Evolutionary conservation across 352 stramenopile genomes (phyloP), one percentile per base, ranked within the genome.

Genomic region (Phytophthora ohioensis): DNA sequence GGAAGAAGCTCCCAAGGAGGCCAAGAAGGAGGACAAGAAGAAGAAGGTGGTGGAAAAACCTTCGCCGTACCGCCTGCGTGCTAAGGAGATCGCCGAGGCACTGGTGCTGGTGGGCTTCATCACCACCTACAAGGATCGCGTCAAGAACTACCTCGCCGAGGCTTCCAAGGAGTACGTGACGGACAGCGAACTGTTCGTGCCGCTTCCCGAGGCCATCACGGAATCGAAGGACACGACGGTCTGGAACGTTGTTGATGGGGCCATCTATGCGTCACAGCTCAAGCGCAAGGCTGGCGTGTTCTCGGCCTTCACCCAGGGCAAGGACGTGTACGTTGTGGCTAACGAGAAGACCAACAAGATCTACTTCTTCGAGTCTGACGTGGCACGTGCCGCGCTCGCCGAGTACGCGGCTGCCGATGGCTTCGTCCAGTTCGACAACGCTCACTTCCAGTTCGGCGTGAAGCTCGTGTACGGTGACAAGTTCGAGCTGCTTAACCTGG

Each of bases 231-330:
- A 80, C 41, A 75, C 54, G 38, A 68, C 69, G 6, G 73, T 84
- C 36, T 81, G 73, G 76, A 77, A 57, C 41, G 73, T 81, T 32
- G 52, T 74, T 43, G 73, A 77, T 34, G 76, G 73, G 11, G 70
- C 70, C 43, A 79, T 73, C 42, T 81, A 78, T 35, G 76, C 73
- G 38, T 67, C 77, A 43, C 66, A 78, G 52, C 59, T 91, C 12
- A 91, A 88, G 67, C 82, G 82, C 51, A 91, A 88, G 70, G 82
- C 82, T 13, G 80, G 82, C 0, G 71, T 88, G n/a, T 69, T 91
- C 43, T 73, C 70, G n/a, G 71, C 72, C 46, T 80, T 91, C 46
- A 88, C 78, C 3, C 67, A 82, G 43, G 82, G 80, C 64, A 88
- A 91, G 55, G 82, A 91, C 47, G 76, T 81, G 35, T 84, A 84